phyloP scores from a whole-genome alignment of 306 rosid genomes.

The Cyclanthera cordifolia region DNA sequence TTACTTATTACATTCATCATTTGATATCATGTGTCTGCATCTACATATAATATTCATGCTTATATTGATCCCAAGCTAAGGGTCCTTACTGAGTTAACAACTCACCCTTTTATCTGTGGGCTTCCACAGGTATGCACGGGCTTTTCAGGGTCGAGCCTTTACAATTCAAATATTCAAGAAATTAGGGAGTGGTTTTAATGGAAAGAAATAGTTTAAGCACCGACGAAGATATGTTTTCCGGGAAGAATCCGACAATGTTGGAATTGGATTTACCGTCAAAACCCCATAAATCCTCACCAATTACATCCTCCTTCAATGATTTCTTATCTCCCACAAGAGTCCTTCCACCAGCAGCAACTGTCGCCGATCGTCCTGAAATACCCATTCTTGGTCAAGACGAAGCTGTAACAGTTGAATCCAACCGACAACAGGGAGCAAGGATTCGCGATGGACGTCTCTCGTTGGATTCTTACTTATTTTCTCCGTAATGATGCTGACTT shows the following conservation, averaged over 20 bases:
- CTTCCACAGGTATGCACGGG: no score
- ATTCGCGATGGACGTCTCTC: constrained; percentile 30
- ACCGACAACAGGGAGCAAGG: constrained; percentile 74
- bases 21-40: no score
- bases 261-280: constrained; percentile 51
- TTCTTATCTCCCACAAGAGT: constrained; percentile 36
- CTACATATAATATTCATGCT: no score
- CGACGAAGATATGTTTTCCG: constrained; percentile 30
- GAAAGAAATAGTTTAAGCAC: constrained; percentile 32
- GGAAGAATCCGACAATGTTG: constrained; percentile 38
- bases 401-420: constrained; percentile 17
- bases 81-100: no score
- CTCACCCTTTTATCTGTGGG: no score
- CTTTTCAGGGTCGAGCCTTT: no score
- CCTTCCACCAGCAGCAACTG: constrained; percentile 32
- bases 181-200: constrained; percentile 25
- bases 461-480: no score
- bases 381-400: constrained; percentile 28
- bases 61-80: no score
- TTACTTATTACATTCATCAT: no score
- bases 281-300: constrained; percentile 30
- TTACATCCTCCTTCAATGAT: constrained; percentile 36
- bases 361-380: constrained; percentile 32
- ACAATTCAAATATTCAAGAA: no score
- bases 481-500: no score